Conservation (phyloP, 2,329 filamentous ascomycete species). For the Dothistroma septosporum region DNA sequence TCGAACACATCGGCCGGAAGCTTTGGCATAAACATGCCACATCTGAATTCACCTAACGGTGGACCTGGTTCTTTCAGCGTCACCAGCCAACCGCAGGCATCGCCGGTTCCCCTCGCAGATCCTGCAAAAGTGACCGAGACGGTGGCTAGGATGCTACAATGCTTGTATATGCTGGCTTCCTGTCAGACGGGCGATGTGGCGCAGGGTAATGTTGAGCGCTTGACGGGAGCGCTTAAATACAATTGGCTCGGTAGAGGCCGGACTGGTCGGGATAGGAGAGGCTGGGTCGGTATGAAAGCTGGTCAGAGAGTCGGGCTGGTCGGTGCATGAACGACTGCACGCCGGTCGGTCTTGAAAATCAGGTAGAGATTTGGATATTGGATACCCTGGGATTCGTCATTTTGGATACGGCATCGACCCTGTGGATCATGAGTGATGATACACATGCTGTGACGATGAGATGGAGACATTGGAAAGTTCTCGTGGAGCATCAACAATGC, state of each 20-base stretch:
- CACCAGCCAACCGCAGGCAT: conserved; percentile 21
- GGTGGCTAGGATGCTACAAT: conserved; percentile 92
- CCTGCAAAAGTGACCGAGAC: conserved; percentile 82
- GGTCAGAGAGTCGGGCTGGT: conserved; percentile 30
- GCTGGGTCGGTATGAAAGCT: conserved; percentile 70
- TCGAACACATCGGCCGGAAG: conserved; percentile 67
- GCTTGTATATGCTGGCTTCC: conserved; percentile 81
- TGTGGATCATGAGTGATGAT: not conserved
- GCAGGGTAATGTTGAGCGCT: conserved; percentile 73
- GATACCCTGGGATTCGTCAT: not conserved
- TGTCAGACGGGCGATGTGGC: conserved; percentile 68
- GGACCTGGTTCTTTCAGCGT: conserved; percentile 23
- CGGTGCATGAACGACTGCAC: conserved; percentile 11
- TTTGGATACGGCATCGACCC: not conserved
- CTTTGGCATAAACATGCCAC: conserved; percentile 40
- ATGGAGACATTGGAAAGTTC: not conserved
- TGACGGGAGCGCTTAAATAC: conserved; percentile 84
- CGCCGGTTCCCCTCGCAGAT: conserved; percentile 25
- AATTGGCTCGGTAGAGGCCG: conserved; percentile 93
- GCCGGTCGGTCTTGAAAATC: not conserved
- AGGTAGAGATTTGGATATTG: not conserved
- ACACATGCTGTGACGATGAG: not conserved
- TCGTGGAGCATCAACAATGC: not conserved
- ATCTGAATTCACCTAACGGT: conserved; percentile 30
- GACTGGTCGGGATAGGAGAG: conserved; percentile 82